Conservation (phyloP, 352 stramenopile genomes). For the Globisporangium carolinianum region DNA sequence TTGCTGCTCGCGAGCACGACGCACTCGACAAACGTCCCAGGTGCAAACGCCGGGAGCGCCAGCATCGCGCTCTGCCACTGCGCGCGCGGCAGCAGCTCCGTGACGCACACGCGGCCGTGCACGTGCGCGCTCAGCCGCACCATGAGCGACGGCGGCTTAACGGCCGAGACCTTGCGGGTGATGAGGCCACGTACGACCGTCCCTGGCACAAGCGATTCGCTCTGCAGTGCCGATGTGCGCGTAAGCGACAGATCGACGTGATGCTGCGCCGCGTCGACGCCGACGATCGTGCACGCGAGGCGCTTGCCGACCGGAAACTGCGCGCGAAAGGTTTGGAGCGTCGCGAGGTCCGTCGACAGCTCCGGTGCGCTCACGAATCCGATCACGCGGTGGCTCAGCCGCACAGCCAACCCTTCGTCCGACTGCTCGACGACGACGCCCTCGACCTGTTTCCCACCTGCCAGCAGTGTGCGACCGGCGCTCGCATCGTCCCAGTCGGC, state of each 20-base stretch:
- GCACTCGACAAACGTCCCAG: constrained; percentile 63
- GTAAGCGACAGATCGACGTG: constrained; percentile 67
- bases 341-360: constrained; percentile 50
- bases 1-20: constrained; percentile 50
- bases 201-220: constrained; percentile 27
- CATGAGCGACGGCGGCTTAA: constrained; percentile 81
- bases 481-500: constrained; percentile 75
- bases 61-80: constrained; percentile 76
- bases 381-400: constrained; percentile 67
- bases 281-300: constrained; percentile 56
- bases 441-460: constrained; percentile 42
- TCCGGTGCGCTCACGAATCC: constrained; percentile 59
- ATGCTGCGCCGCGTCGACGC: constrained; percentile 69
- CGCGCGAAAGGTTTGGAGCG: constrained; percentile 52
- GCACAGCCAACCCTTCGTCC: constrained; percentile 44
- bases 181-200: constrained; percentile 64
- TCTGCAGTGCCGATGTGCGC: constrained; percentile 24
- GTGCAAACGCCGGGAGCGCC: constrained; percentile 46
- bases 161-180: constrained; percentile 59
- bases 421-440: constrained; percentile 72
- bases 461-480: constrained; percentile 57
- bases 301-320: constrained; percentile 76
- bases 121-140: constrained; percentile 70
- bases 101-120: constrained; percentile 79
- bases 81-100: constrained; percentile 46